Evolutionary conservation across 768 basidiomycete species (phyloP).

Genomic region (Macrolepiota fuliginosa): DNA sequence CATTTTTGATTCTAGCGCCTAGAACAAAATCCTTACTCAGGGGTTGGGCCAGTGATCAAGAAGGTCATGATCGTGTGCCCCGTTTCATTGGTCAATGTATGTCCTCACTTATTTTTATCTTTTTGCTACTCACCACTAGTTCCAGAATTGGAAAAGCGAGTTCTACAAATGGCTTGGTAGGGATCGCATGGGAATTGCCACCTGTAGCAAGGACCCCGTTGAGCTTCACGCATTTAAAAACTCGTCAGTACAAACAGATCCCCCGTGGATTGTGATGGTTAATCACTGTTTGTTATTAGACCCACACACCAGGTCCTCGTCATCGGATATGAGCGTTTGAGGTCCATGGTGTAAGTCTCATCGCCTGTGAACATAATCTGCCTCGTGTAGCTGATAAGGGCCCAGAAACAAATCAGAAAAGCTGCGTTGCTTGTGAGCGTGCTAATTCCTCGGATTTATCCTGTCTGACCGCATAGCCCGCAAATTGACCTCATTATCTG

Average conservation of each 20-base stretch:
- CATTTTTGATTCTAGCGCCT: conserved; percentile 1
- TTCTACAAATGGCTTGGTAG: conserved; percentile 88
- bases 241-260: conserved; percentile 43
- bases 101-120: conserved; percentile 18
- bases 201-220: conserved; percentile 46
- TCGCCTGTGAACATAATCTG: background rate
- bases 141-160: conserved; percentile 92
- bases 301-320: conserved; percentile 83
- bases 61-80: conserved; percentile 95
- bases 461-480: conserved; percentile 47
- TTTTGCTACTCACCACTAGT: conserved; percentile 6
- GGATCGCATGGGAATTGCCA: conserved; percentile 45
- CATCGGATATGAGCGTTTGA: conserved; percentile 91
- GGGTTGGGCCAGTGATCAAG: conserved; percentile 52
- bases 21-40: conserved; percentile 86
- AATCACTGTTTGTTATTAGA: conserved; percentile 30
- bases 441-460: background rate
- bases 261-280: background rate
- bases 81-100: conserved; percentile 81
- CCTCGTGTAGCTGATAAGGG: background rate
- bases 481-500: conserved; percentile 93
- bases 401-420: conserved; percentile 11
- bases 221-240: conserved; percentile 70
- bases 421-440: conserved; percentile 8
- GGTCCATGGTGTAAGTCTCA: conserved; percentile 69